Percentiles rank a stretch among this genome's conserved stretches.
phyloP scores from a whole-genome alignment of 441 rosid genomes.

The Pelargonium australe region DNA sequence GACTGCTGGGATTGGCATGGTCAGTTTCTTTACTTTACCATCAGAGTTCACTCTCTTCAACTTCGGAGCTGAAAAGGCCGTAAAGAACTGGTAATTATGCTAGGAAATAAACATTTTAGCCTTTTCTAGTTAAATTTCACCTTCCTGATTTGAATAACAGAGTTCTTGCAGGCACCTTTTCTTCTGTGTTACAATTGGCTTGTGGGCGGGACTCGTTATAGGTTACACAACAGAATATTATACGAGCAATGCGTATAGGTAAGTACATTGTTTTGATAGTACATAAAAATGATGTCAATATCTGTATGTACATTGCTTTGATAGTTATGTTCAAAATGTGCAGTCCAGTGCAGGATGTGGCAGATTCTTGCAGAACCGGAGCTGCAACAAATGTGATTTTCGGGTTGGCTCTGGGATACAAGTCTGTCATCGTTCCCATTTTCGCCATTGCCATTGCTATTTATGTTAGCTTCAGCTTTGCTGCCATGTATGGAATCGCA shows the following conservation, averaged over 20 bases:
- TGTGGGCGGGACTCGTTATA: conserved; percentile 49
- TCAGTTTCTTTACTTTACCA: conserved; percentile 47
- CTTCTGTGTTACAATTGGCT: conserved; percentile 38
- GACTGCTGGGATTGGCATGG: conserved; percentile 50
- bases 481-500: conserved; percentile 72
- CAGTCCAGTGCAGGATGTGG: conserved; percentile 75
- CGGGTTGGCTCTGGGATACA: conserved; percentile 71
- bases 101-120: background rate
- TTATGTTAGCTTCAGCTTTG: conserved; percentile 64
- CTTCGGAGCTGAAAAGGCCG: conserved; percentile 43
- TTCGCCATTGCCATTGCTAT: conserved; percentile 57
- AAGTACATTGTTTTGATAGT: background rate
- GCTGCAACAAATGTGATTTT: conserved; percentile 75
- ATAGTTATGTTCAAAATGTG: conserved; percentile 2
- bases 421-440: conserved; percentile 67
- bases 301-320: background rate
- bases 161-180: conserved; percentile 34
- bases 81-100: conserved; percentile 48
- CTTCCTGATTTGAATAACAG: background rate
- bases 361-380: conserved; percentile 66
- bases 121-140: background rate
- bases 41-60: conserved; percentile 50
- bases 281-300: too few species aligned
- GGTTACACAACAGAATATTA: conserved; percentile 44
- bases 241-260: conserved; percentile 51